phyloP scores from a whole-genome alignment of 129 eudicot genomes.

The Flaveria sonorensis region DNA sequence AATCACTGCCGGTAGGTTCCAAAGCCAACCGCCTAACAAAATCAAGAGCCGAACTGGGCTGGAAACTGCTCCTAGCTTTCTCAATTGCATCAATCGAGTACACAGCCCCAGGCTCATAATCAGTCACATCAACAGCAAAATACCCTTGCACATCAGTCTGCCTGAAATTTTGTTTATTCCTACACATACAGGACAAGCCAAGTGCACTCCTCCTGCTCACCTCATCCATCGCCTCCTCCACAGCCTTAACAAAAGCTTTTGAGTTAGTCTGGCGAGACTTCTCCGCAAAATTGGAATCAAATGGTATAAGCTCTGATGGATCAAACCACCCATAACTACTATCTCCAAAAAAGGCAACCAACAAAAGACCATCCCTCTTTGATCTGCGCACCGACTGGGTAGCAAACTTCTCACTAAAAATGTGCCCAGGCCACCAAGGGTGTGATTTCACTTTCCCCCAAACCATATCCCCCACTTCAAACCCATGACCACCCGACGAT shows the following conservation, averaged over 20 bases:
- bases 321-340: constrained; percentile 97
- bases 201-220: constrained; percentile 66
- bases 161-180: constrained; percentile 72
- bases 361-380: constrained; percentile 70
- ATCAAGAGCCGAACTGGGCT: constrained; percentile 58
- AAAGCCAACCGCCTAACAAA: constrained; percentile 63
- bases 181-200: constrained; percentile 77
- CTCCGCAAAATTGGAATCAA: constrained; percentile 66
- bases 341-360: constrained; percentile 97
- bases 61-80: constrained; percentile 68
- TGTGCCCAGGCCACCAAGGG: constrained; percentile 99
- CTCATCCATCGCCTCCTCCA: constrained; percentile 90
- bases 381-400: constrained; percentile 59
- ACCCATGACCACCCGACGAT: constrained; percentile 42
- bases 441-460: constrained; percentile 99
- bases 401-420: constrained; percentile 72
- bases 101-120: constrained; percentile 64
- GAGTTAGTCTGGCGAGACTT: constrained; percentile 67
- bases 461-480: constrained; percentile 88
- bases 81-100: constrained; percentile 61
- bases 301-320: constrained; percentile 70
- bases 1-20: constrained; percentile 49
- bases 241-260: constrained; percentile 66
- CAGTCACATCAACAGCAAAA: constrained; percentile 68
- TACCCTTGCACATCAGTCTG: constrained; percentile 59